Base-by-base conservation (phyloP, 768 basidiomycete genomes). In the Amanita inopinata region DNA sequence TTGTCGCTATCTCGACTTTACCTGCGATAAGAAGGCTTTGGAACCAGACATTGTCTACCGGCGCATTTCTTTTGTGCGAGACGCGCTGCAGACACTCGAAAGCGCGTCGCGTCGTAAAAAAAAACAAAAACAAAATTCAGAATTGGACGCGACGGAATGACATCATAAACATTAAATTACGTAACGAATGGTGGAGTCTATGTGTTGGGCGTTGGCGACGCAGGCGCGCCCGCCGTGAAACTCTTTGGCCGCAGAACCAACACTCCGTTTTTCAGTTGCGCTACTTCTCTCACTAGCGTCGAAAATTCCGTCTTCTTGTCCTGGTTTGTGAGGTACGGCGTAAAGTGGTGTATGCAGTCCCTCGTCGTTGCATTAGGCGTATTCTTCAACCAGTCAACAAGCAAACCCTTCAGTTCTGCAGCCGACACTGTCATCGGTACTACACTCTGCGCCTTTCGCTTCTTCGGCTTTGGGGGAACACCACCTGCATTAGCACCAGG, bases 311-410 rank as follows among this genome's bases (percentile, higher is more conserved):
- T 55, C 70, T 87, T 87, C 67, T 78, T 81, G 50, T 69, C 72
- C 36, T 70, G 70, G 52, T 79, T 78, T 22, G 74, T 79, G 40
- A 89, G 57, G 52, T 84, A 88, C 11, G 78, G 77, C 48, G 78
- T 79, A 55, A 89, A 90, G 56, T 85, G 72, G 39, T 77, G 74
- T 48, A 89, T 88, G 53, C 85, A 87, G 52, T 87, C 83, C 46
- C 79, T 69, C 24, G 86, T 89, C 43, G 76, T 78, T 39, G 83
- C 76, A 46, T 74, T 74, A n/a, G 75, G 67, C 27, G 75, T 78
- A 37, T 69, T 78, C 55, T 69, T 75, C 49, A 90, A 56, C 83
- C 86, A 89, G 37, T 83, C 79, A 46, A 89, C 66, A 43, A 90
- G 64, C 74, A 84, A 71, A 38, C 54, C 69, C 49, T 80, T 77